Conservation (phyloP, 2,329 filamentous ascomycete species). For the Colletotrichum magnum region DNA sequence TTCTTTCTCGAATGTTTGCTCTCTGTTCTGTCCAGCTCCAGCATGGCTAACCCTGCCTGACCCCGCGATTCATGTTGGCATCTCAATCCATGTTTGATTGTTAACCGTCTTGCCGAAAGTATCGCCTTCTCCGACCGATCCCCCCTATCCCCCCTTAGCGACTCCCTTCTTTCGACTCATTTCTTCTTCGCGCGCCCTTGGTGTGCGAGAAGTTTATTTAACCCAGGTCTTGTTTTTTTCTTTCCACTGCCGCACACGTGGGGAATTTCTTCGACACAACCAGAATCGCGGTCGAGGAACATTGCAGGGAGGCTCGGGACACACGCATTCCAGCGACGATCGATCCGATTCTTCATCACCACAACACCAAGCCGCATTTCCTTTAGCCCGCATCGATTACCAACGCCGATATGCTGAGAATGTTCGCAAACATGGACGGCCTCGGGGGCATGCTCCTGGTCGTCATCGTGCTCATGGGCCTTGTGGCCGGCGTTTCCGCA, state of each 20-base stretch:
- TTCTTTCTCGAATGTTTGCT: conserved; percentile 16
- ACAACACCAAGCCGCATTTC: background rate
- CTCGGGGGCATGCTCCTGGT: conserved; percentile 28
- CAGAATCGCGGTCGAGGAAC: conserved; percentile 2
- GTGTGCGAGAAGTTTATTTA: conserved; percentile 12
- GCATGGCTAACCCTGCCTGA: conserved; percentile 30
- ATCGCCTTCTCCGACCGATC: background rate
- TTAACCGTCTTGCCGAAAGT: conserved; percentile 12
- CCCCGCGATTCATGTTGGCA: conserved; percentile 25
- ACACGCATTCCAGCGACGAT: background rate
- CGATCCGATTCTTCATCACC: background rate
- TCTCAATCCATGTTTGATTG: conserved; percentile 8
- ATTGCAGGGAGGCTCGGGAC: conserved; percentile 8
- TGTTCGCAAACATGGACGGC: conserved; percentile 33
- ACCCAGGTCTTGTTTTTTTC: background rate
- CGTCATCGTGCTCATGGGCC: conserved; percentile 37
- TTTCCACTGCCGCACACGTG: conserved; percentile 13
- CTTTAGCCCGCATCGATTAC: background rate
- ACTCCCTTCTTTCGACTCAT: background rate
- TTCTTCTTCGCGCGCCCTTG: background rate
- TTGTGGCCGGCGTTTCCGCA: conserved; percentile 36
- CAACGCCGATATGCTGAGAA: conserved; percentile 34
- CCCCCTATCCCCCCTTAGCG: background rate
- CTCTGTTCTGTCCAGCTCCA: background rate
- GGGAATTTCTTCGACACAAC: conserved; percentile 1